phyloP scores from a whole-genome alignment of 352 stramenopile species.

The Phytophthora syringae region DNA sequence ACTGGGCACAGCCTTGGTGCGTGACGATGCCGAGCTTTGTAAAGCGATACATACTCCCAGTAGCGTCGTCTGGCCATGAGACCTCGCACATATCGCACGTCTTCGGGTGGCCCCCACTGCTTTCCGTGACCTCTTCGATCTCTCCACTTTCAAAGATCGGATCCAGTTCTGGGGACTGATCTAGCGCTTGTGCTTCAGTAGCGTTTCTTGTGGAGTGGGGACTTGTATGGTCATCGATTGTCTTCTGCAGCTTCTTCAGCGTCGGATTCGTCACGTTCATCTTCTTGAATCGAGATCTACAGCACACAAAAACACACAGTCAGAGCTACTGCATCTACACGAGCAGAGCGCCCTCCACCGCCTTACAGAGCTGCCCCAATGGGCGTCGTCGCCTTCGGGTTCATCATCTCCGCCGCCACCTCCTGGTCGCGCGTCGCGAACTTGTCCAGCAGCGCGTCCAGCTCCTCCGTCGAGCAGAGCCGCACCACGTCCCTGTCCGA shows the following conservation, averaged over 20 bases:
- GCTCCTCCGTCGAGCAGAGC: conserved; percentile 64
- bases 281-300: conserved; percentile 71
- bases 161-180: conserved; percentile 70
- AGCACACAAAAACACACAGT: background rate
- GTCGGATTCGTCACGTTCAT: conserved; percentile 71
- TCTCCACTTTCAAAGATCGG: conserved; percentile 76
- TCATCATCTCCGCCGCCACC: conserved; percentile 72
- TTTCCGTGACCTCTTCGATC: conserved; percentile 52
- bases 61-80: conserved; percentile 77
- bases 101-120: conserved; percentile 13
- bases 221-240: conserved; percentile 65
- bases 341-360: background rate
- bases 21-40: conserved; percentile 61
- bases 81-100: conserved; percentile 87
- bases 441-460: conserved; percentile 69
- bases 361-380: conserved; percentile 67
- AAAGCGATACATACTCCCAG: conserved; percentile 61
- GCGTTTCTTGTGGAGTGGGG: conserved; percentile 26
- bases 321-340: background rate
- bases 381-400: conserved; percentile 52
- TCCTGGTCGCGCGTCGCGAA: conserved; percentile 66
- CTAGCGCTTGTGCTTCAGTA: conserved; percentile 53
- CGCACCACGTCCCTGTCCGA: conserved; percentile 76
- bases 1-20: conserved; percentile 78
- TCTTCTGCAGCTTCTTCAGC: conserved; percentile 77